Conservation (phyloP, 495 filamentous ascomycete genomes). For the Neurospora sp. region DNA sequence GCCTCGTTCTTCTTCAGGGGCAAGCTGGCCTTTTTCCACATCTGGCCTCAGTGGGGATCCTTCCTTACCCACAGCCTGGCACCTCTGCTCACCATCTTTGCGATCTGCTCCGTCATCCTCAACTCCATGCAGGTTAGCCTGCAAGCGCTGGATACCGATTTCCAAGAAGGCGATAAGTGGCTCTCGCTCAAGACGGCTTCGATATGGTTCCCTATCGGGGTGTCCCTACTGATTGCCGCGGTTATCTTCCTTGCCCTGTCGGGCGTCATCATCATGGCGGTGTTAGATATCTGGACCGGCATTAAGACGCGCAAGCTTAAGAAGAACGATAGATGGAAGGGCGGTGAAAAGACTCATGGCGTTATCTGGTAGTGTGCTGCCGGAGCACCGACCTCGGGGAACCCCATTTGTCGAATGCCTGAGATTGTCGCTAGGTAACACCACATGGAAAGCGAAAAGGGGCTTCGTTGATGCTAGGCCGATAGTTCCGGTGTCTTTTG, state of each 20-base stretch:
- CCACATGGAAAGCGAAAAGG: not conserved
- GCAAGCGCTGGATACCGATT: slow-evolving; percentile 6
- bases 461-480: not conserved
- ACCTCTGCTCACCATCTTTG: slow-evolving; percentile 24
- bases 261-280: slow-evolving; percentile 11
- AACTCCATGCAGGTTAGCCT: slow-evolving; percentile 27
- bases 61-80: slow-evolving; percentile 19
- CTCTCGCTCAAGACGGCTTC: slow-evolving; percentile 9
- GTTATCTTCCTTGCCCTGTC: slow-evolving; percentile 2
- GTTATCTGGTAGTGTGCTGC: slow-evolving; percentile 15
- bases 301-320: slow-evolving; percentile 11
- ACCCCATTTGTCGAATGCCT: not conserved
- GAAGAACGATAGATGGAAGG: slow-evolving; percentile 5
- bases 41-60: slow-evolving; percentile 24
- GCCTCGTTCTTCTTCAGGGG: slow-evolving; percentile 12
- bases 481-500: not conserved
- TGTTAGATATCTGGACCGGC: slow-evolving; percentile 9
- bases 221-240: slow-evolving; percentile 14
- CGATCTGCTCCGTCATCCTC: slow-evolving; percentile 21
- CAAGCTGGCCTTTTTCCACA: slow-evolving; percentile 22
- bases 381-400: not conserved
- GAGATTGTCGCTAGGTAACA: not conserved
- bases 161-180: slow-evolving; percentile 4
- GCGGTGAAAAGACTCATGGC: slow-evolving; percentile 16
- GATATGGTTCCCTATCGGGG: slow-evolving; percentile 19